Evolutionary conservation across 768 basidiomycete species (phyloP).

Genomic region (Auriculariales sp.): DNA sequence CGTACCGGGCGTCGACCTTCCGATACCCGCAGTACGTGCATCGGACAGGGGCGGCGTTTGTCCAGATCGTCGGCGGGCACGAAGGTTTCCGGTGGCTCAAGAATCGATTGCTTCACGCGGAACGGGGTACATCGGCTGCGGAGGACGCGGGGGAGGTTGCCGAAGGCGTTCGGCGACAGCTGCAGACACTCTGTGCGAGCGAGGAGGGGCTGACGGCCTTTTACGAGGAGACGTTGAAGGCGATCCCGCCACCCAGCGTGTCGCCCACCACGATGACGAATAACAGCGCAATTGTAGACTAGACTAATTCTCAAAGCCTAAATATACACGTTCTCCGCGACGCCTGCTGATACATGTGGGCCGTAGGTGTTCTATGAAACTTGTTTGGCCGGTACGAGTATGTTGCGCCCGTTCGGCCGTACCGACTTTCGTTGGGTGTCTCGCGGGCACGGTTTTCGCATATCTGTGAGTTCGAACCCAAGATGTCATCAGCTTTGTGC

Average conservation of each 20-base stretch:
- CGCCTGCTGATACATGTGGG: background rate
- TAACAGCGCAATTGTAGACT: no score
- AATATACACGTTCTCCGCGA: background rate
- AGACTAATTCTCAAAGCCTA: no score
- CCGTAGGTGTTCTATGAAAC: conserved; percentile 17
- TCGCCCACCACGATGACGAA: background rate
- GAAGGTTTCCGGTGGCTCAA: conserved; percentile 82
- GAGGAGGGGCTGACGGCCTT: conserved; percentile 37
- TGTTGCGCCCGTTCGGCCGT: conserved; percentile 21
- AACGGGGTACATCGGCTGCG: conserved; percentile 40
- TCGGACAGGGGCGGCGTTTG: conserved; percentile 75
- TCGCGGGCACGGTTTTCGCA: conserved; percentile 27
- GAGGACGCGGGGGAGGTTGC: conserved; percentile 42
- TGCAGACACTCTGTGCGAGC: conserved; percentile 56
- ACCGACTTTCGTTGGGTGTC: conserved; percentile 20
- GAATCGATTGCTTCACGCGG: conserved; percentile 68
- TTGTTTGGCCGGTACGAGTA: conserved; percentile 20
- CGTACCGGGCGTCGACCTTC: conserved; percentile 69
- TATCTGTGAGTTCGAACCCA: conserved; percentile 20
- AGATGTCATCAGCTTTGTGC: conserved; percentile 7
- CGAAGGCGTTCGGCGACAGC: conserved; percentile 41
- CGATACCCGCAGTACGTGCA: conserved; percentile 87
- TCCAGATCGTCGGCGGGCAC: conserved; percentile 68
- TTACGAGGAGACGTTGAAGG: conserved; percentile 57
- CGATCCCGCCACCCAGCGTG: conserved; percentile 27